Base-by-base conservation (phyloP, 805 yeast species). In the Candida morakotiae region DNA sequence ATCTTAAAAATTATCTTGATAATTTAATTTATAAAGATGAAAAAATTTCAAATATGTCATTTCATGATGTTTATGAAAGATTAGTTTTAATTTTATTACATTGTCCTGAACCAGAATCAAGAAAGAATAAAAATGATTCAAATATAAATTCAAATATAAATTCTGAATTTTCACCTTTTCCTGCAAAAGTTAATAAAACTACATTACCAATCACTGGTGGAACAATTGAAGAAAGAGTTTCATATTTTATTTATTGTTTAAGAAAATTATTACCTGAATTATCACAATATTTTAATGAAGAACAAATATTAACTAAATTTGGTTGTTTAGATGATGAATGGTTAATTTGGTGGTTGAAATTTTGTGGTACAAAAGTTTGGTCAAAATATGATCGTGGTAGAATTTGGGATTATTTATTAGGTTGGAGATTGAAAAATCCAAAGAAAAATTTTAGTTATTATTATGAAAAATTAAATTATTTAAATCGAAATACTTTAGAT, bases 281-380 rank as follows among this genome's bases (percentile, higher is more conserved):
- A 28, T 81, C 85, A 34, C 75, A 73, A 42, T 85, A 78, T 43
- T 76, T 89, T 44, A 79, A 79, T 26, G 95, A 87, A 51, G 97
- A 89, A 49, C 88, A 83, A 41, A 73, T 84, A 18, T 59, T 84
- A 31, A 78, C 78, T 46, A 72, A 77, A 28, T 69, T 67, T 39
- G 72, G 73, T 3, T 50, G 57, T 48, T 69, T 77, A 42, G 87
- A 83, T 44, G 93, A 86, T 48, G 88, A 82, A 53, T 89, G 97
- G 97, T 67, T 88, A 18, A 72, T 87, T 27, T 89, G 96, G 95
- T 89, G 97, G 97, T 67, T 89, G 45, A 87, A 87, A 54, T 89
- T 85, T 72, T 77, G 86, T 52, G 96, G 96, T 15, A 77, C 93
- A 10, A 85, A 85, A 58, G 87, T 83, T 5, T 79, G 94, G 75